Evolutionary conservation across 495 filamentous ascomycete species (phyloP).

Genomic region (Darksidea phi): DNA sequence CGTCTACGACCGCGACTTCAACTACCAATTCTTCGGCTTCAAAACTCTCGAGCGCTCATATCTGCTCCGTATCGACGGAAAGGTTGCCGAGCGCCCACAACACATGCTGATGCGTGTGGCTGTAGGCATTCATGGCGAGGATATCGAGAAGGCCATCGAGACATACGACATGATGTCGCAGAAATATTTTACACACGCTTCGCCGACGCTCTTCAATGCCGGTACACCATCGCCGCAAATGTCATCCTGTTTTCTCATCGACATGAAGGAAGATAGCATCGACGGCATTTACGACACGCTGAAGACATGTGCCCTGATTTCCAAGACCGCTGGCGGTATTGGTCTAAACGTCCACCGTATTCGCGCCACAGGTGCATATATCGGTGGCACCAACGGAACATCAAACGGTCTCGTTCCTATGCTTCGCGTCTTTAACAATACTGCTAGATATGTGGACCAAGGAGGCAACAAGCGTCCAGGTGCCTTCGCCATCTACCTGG

Average conservation of each 20-base stretch:
- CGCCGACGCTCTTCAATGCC: conserved; percentile 95
- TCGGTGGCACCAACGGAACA: conserved; percentile 93
- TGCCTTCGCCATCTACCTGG: conserved; percentile 98
- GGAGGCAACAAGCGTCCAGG: conserved; percentile 99
- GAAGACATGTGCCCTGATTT: conserved; percentile 99
- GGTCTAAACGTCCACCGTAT: conserved; percentile 94
- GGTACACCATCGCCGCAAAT: conserved; percentile 91
- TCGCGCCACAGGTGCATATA: conserved; percentile 94
- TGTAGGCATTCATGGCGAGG: conserved; percentile 91
- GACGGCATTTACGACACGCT: conserved; percentile 98
- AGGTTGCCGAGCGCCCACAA: conserved; percentile 93
- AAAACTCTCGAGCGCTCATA: conserved; percentile 99
- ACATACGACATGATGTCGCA: conserved; percentile 98
- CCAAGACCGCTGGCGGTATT: conserved; percentile 97
- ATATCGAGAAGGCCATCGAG: conserved; percentile 91
- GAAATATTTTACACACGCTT: conserved; percentile 97
- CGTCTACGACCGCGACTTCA: conserved; percentile 98
- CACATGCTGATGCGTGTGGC: conserved; percentile 99
- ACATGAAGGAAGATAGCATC: conserved; percentile 99
- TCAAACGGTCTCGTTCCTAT: conserved; percentile 98
- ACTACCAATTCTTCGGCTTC: conserved; percentile 99
- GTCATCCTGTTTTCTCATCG: conserved; percentile 95
- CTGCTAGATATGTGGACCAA: conserved; percentile 96
- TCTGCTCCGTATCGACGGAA: conserved; percentile 85
- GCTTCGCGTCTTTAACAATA: conserved; percentile 99